A percentile compares a stretch with the other conserved stretches of the same genome.
Evolutionary conservation across 2,329 filamentous ascomycete genomes (phyloP).

Genomic region (Fusarium drepaniforme): DNA sequence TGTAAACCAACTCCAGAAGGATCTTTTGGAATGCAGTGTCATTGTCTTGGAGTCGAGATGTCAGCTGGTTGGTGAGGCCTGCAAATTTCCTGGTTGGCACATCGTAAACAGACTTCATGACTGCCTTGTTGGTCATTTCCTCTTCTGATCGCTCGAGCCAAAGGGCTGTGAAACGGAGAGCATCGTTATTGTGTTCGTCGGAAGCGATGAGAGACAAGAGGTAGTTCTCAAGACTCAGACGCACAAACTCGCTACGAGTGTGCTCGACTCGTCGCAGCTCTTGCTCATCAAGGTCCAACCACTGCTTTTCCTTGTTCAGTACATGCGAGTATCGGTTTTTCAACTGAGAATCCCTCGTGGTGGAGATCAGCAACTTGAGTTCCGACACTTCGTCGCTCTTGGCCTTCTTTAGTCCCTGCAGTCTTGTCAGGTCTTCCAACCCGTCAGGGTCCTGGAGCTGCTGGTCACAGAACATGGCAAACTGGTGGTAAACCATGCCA

Average conservation of each 20-base stretch:
- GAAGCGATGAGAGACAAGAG: slow-evolving; percentile 86
- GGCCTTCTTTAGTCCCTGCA: slow-evolving; percentile 82
- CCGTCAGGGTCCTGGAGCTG: slow-evolving; percentile 90
- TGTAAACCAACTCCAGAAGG: slow-evolving; percentile 79
- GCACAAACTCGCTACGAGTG: slow-evolving; percentile 85
- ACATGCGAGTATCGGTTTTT: slow-evolving; percentile 70
- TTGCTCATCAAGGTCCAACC: slow-evolving; percentile 90
- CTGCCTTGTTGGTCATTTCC: slow-evolving; percentile 80
- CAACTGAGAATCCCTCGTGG: slow-evolving; percentile 63
- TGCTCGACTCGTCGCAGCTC: slow-evolving; percentile 85
- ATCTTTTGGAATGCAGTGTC: slow-evolving; percentile 80
- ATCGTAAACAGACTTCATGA: slow-evolving; percentile 74
- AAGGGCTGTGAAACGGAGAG: slow-evolving; percentile 90
- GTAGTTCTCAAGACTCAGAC: slow-evolving; percentile 93
- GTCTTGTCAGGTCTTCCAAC: slow-evolving; percentile 84
- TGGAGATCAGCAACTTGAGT: slow-evolving; percentile 71
- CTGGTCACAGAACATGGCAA: slow-evolving; percentile 94
- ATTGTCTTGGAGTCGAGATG: slow-evolving; percentile 86
- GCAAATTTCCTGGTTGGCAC: slow-evolving; percentile 96
- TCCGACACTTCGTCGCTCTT: slow-evolving; percentile 86
- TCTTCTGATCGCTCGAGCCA: slow-evolving; percentile 93
- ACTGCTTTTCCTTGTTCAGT: slow-evolving; percentile 81
- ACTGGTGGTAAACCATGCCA: slow-evolving; percentile 92
- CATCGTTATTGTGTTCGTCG: slow-evolving; percentile 89
- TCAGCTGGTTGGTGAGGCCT: slow-evolving; percentile 92